Conservation (phyloP, 1,139 yeast genomes). For the Meyerozyma carpophila region DNA sequence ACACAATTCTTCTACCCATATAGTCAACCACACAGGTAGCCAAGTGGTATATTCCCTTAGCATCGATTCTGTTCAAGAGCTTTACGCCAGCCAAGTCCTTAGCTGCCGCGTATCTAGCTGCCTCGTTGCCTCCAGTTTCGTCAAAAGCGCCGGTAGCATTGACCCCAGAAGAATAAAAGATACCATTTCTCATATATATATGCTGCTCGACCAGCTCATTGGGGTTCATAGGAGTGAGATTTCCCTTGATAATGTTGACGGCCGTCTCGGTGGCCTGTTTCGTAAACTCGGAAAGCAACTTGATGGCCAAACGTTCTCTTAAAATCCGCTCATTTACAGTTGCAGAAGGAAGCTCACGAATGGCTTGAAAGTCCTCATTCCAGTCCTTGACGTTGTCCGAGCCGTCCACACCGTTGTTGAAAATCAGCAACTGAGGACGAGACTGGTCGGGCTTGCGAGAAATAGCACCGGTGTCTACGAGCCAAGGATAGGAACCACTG, state of each 20-base stretch:
- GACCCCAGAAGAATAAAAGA: conserved; percentile 76
- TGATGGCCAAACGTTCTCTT: conserved; percentile 71
- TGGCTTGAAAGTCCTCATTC: conserved; percentile 86
- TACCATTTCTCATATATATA: conserved; percentile 74
- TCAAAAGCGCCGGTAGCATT: conserved; percentile 70
- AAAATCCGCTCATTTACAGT: conserved; percentile 62
- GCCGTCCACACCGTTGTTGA: conserved; percentile 55
- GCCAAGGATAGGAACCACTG: conserved; percentile 72
- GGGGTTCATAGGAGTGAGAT: conserved; percentile 76
- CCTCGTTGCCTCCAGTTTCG: conserved; percentile 73
- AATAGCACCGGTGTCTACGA: conserved; percentile 34
- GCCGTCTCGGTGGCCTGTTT: conserved; percentile 78
- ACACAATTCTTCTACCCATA: conserved; percentile 80
- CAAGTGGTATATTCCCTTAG: conserved; percentile 60
- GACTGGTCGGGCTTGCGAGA: conserved; percentile 51
- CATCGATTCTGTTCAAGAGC: conserved; percentile 61
- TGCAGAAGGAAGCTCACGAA: conserved; percentile 61
- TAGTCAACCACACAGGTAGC: conserved; percentile 84
- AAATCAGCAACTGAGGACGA: conserved; percentile 53
- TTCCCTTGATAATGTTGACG: conserved; percentile 66
- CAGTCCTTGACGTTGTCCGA: conserved; percentile 65
- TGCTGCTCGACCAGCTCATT: conserved; percentile 54
- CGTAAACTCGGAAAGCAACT: conserved; percentile 74
- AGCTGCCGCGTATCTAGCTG: conserved; percentile 74
- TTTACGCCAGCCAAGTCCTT: conserved; percentile 77